Evolutionary conservation across 352 stramenopile species (phyloP), one percentile per base, ranked within the genome.

Genomic region (Phytophthora sp.): DNA sequence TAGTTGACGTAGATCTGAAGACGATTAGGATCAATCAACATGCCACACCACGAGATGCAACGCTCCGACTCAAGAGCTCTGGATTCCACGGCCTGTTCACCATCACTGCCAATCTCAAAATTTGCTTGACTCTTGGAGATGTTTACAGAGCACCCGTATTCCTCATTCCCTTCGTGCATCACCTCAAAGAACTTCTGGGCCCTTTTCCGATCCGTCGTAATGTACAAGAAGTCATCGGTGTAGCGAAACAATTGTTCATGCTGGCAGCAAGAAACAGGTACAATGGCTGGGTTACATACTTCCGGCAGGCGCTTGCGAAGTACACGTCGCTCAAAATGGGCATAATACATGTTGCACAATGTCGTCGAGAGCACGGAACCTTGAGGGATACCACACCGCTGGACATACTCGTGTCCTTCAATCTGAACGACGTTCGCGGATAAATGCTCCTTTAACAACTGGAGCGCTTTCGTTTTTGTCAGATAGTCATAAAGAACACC

Each of bases 341-440:
- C 84, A 42, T 90, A 93, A 62, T 93, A 95, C 15, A 95, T 62
- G 44, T 92, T 93, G 63, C 86, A 95, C 8, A 95, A 64, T 7
- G 82, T 84, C 5, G 86, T 93, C 7, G 86, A 95, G 12, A 95
- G 67, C 49, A 95, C 80, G 0, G 86, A 95, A n/a, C 86, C 86
- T 66, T 95, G 86, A 0, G 86, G 84, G 13, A 95, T 95, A 0
- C 86, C 86, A 66, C 87, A 74, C 16, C 50, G 51, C 45, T 95
- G 86, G 29, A 88, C 46, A 54, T 78, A 91, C 6, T 79, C 47
- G 7, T 78, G 66, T 1, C 73, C 70, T 21, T 89, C 69, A 1
- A 90, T 74, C 35, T 86, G 68, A 3, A 93, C 77, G 7, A 73
- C 47, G 51, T 95, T 93, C 1, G 53, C 16, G 4, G 80, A 66